A percentile compares a stretch with the other conserved stretches of the same genome.
These are phyloP conservation scores for Flaveria linearis DNA, from an alignment of 129 eudicot species.

Conservation along the genomic window DNA sequence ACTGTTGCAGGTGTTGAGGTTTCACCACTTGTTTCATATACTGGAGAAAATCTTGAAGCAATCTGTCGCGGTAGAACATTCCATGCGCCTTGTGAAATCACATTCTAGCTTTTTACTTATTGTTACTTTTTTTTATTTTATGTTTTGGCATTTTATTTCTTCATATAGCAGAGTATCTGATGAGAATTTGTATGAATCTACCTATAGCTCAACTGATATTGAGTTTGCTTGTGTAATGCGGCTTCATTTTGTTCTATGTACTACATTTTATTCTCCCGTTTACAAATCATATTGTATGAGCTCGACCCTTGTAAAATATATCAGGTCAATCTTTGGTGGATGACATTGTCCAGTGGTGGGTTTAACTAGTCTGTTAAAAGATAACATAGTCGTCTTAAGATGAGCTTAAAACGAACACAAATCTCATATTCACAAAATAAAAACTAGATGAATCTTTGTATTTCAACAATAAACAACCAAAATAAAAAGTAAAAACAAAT, in stretches of 20 bases:
- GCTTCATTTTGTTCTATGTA: conserved; percentile 30
- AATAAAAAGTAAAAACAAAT: not conserved
- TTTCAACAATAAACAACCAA: conserved; percentile 14
- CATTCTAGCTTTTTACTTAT: conserved; percentile 44
- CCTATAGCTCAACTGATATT: conserved; percentile 20
- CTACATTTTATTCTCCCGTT: not conserved
- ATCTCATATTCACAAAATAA: too few relatives aligned
- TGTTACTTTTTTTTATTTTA: not conserved
- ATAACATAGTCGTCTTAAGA: not conserved
- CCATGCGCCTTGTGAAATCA: conserved; percentile 98
- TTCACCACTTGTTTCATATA: conserved; percentile 88
- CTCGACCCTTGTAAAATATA: not conserved
- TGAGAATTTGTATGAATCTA: conserved; percentile 35
- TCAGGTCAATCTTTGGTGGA: not conserved
- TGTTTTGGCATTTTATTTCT: conserved; percentile 20
- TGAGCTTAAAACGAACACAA: not conserved
- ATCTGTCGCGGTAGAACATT: conserved; percentile 97
- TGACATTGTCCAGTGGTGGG: not conserved
- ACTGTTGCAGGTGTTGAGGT: conserved; percentile 78
- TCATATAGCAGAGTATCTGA: conserved; percentile 30
- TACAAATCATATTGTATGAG: not conserved
- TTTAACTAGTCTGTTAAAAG: not conserved
- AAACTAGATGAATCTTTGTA: not conserved
- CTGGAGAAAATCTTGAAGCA: conserved; percentile 96
- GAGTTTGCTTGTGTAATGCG: conserved; percentile 37